Evolutionary conservation across 176 grass and related monocot genomes (phyloP).

Genomic region (barley (Hordeum vulgare)): DNA sequence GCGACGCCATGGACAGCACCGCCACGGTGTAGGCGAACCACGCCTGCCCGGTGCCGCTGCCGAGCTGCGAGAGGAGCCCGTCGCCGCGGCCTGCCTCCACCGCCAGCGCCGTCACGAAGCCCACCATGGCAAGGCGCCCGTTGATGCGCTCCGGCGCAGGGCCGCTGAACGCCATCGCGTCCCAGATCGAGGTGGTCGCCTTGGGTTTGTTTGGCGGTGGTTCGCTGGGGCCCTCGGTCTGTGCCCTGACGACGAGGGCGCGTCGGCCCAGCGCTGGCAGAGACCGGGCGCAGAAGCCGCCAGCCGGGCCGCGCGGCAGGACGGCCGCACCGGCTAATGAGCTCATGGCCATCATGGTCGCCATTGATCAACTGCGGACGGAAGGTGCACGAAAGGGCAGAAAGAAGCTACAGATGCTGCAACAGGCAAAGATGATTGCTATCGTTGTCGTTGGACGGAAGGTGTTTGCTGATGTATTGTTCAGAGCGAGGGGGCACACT

Average conservation of each 20-base stretch:
- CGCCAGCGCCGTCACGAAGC: constrained; percentile 48
- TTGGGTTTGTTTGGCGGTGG: background rate
- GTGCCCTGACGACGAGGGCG: background rate
- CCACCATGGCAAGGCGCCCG: constrained; percentile 54
- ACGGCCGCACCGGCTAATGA: background rate
- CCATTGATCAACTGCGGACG: background rate
- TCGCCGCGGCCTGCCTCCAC: constrained; percentile 41
- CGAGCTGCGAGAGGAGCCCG: constrained; percentile 29
- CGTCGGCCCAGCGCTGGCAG: background rate
- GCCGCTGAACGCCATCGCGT: constrained; percentile 51
- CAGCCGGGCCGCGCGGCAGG: background rate
- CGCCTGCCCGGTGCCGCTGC: constrained; percentile 24
- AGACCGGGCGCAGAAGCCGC: background rate
- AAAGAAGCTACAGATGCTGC: background rate
- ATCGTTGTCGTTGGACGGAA: background rate
- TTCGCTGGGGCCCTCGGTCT: background rate
- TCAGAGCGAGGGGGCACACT: background rate
- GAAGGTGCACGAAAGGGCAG: background rate
- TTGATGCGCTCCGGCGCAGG: constrained; percentile 66
- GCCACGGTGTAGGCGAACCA: constrained; percentile 36
- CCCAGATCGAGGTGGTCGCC: constrained; percentile 12
- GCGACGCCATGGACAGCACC: constrained; percentile 44
- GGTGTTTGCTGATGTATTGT: background rate
- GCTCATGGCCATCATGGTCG: background rate
- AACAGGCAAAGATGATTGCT: background rate